phyloP scores from a whole-genome alignment of 495 filamentous ascomycete species.

The Copromyces sp. region DNA sequence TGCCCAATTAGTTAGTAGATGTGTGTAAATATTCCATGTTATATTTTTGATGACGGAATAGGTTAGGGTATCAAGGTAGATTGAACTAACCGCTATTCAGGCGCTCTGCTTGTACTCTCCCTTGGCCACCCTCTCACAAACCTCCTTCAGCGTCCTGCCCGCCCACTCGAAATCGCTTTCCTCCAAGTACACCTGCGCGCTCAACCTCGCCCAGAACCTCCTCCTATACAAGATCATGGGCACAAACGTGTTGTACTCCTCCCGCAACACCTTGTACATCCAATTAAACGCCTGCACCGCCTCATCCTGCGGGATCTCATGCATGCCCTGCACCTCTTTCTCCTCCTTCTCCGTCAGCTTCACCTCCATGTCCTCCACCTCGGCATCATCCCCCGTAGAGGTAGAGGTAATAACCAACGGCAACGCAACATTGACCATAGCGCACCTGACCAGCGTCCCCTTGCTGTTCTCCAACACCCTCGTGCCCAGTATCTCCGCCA shows the following conservation, averaged over 20 bases:
- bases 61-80: background rate
- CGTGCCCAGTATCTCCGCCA: slow-evolving; percentile 57
- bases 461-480: slow-evolving; percentile 54
- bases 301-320: slow-evolving; percentile 24
- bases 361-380: slow-evolving; percentile 14
- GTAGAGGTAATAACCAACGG: too few relatives aligned
- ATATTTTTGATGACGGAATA: background rate
- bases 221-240: slow-evolving; percentile 49
- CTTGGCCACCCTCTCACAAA: slow-evolving; percentile 49
- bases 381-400: slow-evolving; percentile 1
- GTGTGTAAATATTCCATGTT: background rate
- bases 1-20: background rate
- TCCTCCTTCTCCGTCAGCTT: background rate
- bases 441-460: slow-evolving; percentile 32
- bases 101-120: slow-evolving; percentile 36
- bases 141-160: slow-evolving; percentile 45
- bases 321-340: slow-evolving; percentile 18
- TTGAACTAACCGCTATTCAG: background rate
- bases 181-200: slow-evolving; percentile 73
- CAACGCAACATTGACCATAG: slow-evolving; percentile 63
- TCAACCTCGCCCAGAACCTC: slow-evolving; percentile 59
- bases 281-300: slow-evolving; percentile 37
- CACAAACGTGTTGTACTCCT: slow-evolving; percentile 62
- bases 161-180: slow-evolving; percentile 67
- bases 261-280: slow-evolving; percentile 44